Conservation (phyloP, 1,284 basidiomycete genomes). For the Melampsora americana region DNA sequence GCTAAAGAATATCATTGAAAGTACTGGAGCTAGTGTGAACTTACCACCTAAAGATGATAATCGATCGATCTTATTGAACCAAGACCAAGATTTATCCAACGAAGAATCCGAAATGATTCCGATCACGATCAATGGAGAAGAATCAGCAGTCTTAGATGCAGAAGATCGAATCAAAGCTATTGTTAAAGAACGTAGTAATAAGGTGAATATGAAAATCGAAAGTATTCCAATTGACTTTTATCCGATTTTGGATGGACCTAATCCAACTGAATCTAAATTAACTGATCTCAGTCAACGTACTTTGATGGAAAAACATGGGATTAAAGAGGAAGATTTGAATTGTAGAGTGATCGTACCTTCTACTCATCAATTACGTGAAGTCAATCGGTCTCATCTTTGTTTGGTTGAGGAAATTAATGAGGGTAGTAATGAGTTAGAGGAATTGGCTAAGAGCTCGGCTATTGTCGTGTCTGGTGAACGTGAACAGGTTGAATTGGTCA, state of each 20-base stretch:
- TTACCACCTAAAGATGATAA: conserved; percentile 71
- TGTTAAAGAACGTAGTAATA: conserved; percentile 78
- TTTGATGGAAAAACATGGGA: conserved; percentile 58
- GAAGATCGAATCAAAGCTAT: conserved; percentile 76
- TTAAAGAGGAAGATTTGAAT: conserved; percentile 59
- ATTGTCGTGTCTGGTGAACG: conserved; percentile 67
- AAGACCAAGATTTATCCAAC: conserved; percentile 61
- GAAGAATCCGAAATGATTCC: conserved; percentile 77
- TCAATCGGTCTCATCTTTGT: conserved; percentile 10
- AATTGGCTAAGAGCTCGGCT: conserved; percentile 60
- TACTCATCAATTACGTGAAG: not conserved
- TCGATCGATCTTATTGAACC: conserved; percentile 28
- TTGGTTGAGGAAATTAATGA: conserved; percentile 1
- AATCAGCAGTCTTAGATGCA: conserved; percentile 76
- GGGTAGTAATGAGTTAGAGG: conserved; percentile 44
- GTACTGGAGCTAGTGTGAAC: conserved; percentile 75
- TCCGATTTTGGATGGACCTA: conserved; percentile 74
- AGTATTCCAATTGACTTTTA: conserved; percentile 80
- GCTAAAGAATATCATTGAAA: conserved; percentile 87
- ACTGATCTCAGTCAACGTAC: conserved; percentile 59
- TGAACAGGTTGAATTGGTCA: conserved; percentile 70
- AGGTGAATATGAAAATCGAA: conserved; percentile 74
- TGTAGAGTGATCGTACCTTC: conserved; percentile 35
- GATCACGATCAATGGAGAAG: conserved; percentile 80
- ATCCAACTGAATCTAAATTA: conserved; percentile 57